These are phyloP conservation scores for Tetracladium setigerum DNA, from an alignment of 495 filamentous ascomycete genomes.

Conservation along the genomic window DNA sequence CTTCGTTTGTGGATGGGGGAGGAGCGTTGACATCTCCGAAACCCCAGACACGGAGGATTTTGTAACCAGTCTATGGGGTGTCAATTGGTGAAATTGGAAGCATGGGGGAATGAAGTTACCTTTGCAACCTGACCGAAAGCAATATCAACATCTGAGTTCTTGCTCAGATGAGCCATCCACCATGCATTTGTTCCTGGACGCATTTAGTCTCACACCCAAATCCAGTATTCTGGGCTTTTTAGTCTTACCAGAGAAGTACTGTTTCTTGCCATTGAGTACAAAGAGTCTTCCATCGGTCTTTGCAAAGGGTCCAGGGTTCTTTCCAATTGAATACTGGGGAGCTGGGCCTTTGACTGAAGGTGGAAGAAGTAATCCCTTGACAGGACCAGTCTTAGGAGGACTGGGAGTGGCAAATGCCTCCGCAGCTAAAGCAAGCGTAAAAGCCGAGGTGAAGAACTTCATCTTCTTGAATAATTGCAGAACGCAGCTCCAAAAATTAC, in stretches of 20 bases:
- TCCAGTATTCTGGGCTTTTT: not conserved
- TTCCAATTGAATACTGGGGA: no score
- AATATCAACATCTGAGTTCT: conserved; percentile 40
- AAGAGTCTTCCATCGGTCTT: conserved; percentile 36
- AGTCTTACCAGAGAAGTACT: conserved; percentile 16
- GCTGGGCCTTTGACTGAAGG: no score
- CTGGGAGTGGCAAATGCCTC: no score
- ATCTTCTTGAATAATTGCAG: no score
- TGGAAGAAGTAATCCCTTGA: no score
- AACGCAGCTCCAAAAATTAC: no score
- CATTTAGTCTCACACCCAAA: conserved; percentile 18
- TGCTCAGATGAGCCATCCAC: conserved; percentile 46
- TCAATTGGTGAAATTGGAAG: no score
- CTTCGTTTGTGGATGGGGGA: conserved; percentile 23
- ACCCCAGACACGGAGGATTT: conserved; percentile 49
- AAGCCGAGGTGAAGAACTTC: no score
- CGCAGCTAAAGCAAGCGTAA: no score
- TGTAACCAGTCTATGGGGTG: conserved; percentile 33
- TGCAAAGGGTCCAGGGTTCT: conserved; percentile 5
- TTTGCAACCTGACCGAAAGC: conserved; percentile 30
- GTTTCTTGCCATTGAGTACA: conserved; percentile 40
- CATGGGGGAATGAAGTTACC: conserved; percentile 4
- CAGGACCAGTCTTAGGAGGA: no score
- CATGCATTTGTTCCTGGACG: conserved; percentile 43
- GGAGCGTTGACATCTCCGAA: conserved; percentile 43